Percentiles rank a stretch among this genome's conserved stretches.
Evolutionary conservation across 106 monocot genomes (phyloP).

Genomic region (Platanthera guangdongensis): DNA sequence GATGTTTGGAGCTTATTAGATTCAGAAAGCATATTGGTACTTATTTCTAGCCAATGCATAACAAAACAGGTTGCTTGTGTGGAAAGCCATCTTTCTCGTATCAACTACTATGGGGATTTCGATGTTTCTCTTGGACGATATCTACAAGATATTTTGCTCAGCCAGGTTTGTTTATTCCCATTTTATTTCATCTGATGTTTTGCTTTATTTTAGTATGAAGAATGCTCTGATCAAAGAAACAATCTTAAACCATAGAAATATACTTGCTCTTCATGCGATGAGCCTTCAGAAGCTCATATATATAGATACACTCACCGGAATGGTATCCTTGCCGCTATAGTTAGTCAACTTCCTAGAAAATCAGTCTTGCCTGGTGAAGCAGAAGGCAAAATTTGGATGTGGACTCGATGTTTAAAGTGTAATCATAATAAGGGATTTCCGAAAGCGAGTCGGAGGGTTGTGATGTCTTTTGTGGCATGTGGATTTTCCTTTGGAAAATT

Average conservation of each 20-base stretch:
- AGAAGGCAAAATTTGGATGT: constrained; percentile 97
- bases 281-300: constrained; percentile 62
- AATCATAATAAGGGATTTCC: constrained; percentile 35
- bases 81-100: constrained; percentile 73
- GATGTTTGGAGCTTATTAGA: constrained; percentile 42
- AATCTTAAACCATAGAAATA: constrained; percentile 39
- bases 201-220: background rate
- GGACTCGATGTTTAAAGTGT: constrained; percentile 87
- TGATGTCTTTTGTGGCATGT: constrained; percentile 67
- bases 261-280: constrained; percentile 58
- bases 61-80: constrained; percentile 56
- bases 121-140: constrained; percentile 76
- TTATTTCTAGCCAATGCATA: constrained; percentile 54
- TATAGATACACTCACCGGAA: constrained; percentile 78
- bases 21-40: constrained; percentile 63
- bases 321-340: constrained; percentile 77
- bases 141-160: constrained; percentile 73
- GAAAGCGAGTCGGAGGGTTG: constrained; percentile 45
- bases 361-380: constrained; percentile 37
- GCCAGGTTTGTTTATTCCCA: constrained; percentile 39
- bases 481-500: constrained; percentile 94
- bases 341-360: constrained; percentile 28
- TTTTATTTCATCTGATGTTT: background rate
- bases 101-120: constrained; percentile 81
- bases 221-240: background rate